A percentile compares a stretch with the other conserved stretches of the same genome.
Evolutionary conservation across 805 yeast genomes (phyloP).

Genomic region (Diddensiella transvaalensis): DNA sequence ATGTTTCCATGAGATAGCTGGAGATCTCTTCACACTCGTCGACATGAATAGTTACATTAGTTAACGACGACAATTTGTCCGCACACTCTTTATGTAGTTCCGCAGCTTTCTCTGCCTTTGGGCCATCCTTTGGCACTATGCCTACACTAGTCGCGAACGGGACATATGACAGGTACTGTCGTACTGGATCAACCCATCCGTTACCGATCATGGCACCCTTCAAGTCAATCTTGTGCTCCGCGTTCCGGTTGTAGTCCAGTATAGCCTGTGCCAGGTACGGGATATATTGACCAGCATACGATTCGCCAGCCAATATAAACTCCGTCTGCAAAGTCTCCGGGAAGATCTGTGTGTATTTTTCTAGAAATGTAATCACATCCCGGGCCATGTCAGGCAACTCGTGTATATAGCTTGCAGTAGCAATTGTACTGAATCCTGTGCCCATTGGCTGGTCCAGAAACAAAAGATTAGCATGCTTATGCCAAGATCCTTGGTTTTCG

Average conservation of each 20-base stretch:
- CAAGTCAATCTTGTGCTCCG: conserved; percentile 39
- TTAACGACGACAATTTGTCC: conserved; percentile 23
- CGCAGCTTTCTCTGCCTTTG: conserved; percentile 22
- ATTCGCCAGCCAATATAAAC: conserved; percentile 84
- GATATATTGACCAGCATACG: conserved; percentile 95
- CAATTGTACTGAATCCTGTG: conserved; percentile 78
- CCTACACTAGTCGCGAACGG: conserved; percentile 65
- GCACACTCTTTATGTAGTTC: conserved; percentile 27
- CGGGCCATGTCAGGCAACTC: conserved; percentile 47
- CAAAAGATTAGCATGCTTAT: conserved; percentile 68
- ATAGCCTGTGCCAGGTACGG: conserved; percentile 78
- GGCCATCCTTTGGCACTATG: conserved; percentile 40
- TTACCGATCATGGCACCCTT: conserved; percentile 79
- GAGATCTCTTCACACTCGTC: conserved; percentile 42
- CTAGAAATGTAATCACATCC: conserved; percentile 63
- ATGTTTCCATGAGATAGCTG: conserved; percentile 30
- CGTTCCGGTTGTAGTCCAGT: conserved; percentile 29
- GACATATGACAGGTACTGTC: conserved; percentile 75
- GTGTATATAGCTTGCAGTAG: conserved; percentile 39
- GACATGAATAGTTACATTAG: conserved; percentile 24
- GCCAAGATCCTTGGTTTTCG: conserved; percentile 78
- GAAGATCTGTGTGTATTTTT: conserved; percentile 62
- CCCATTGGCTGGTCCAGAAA: conserved; percentile 95
- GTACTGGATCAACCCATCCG: conserved; percentile 90
- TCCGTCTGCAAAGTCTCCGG: conserved; percentile 67